Conservation (phyloP, 495 filamentous ascomycete species). For the Neurospora sp. region DNA sequence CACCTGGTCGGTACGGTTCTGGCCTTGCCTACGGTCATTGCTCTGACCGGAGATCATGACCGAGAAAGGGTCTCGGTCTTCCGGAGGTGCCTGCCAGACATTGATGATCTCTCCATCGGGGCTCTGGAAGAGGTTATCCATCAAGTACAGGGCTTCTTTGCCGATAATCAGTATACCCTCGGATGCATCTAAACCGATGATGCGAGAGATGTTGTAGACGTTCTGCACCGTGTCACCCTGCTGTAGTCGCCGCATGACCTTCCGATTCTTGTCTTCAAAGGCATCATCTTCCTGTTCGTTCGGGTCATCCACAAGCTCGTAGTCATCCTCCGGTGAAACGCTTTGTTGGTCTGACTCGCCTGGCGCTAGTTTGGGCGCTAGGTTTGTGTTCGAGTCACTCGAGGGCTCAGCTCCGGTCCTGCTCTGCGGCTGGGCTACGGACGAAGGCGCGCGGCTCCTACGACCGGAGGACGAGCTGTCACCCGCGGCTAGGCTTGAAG, state of each 20-base stretch:
- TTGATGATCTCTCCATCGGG: conserved; percentile 93
- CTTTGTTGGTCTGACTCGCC: conserved; percentile 12
- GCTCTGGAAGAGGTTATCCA: conserved; percentile 90
- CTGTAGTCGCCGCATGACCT: conserved; percentile 90
- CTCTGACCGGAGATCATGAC: conserved; percentile 82
- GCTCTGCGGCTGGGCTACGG: conserved; percentile 10
- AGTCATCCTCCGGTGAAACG: conserved; percentile 67
- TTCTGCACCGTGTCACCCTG: conserved; percentile 87
- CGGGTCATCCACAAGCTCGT: conserved; percentile 78
- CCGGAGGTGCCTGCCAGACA: conserved; percentile 81
- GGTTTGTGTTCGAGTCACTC: conserved; percentile 1
- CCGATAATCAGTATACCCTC: conserved; percentile 89
- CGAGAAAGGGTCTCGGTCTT: conserved; percentile 91
- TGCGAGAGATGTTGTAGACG: conserved; percentile 88
- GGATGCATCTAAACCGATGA: conserved; percentile 82
- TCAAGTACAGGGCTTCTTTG: conserved; percentile 85
- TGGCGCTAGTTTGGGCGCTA: background rate
- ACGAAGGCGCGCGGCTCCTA: conserved; percentile 30
- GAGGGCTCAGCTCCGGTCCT: conserved; percentile 9
- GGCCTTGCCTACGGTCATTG: conserved; percentile 39
- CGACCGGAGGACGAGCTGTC: background rate
- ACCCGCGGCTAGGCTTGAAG: conserved; percentile 13
- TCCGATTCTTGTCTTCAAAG: conserved; percentile 94
- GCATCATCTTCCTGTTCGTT: conserved; percentile 73
- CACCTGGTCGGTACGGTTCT: conserved; percentile 54